A percentile compares a stretch with the other conserved stretches of the same genome.
Evolutionary conservation across 306 rosid genomes (phyloP).

Genomic region (Vigna mungo): DNA sequence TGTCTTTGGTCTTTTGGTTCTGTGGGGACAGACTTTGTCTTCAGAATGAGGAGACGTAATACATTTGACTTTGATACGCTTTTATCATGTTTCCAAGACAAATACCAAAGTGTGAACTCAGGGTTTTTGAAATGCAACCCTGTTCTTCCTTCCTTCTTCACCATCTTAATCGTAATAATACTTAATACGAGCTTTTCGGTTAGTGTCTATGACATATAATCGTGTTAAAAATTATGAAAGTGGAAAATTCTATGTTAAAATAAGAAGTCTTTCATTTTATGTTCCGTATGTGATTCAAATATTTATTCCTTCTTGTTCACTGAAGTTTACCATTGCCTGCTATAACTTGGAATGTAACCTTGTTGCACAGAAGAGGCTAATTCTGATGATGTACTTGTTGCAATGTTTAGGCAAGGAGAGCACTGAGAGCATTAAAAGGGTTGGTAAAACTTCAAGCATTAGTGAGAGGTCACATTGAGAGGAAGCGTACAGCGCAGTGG

Average conservation of each 20-base stretch:
- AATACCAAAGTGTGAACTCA: not conserved
- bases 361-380: not conserved
- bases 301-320: not conserved
- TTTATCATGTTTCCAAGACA: conserved; percentile 13
- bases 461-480: conserved; percentile 88
- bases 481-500: conserved; percentile 79
- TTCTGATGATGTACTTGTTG: not conserved
- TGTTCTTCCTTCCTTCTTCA: conserved; percentile 18
- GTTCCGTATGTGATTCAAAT: not conserved
- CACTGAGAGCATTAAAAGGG: conserved; percentile 85
- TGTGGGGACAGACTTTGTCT: conserved; percentile 21
- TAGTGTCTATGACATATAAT: not conserved
- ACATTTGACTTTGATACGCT: not conserved
- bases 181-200: not conserved
- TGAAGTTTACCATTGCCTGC: not conserved
- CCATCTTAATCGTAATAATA: not conserved
- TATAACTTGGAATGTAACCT: not conserved
- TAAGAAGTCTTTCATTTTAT: not conserved
- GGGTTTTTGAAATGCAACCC: not conserved
- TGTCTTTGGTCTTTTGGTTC: not conserved
- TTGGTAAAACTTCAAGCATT: conserved; percentile 88
- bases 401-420: conserved; percentile 76
- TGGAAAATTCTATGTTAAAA: not conserved
- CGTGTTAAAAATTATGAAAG: not conserved
- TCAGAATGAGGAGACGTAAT: not conserved